These are phyloP conservation scores for Magnaporthales sp. DNA, from an alignment of 2,329 filamentous ascomycete genomes.

Conservation along the genomic window DNA sequence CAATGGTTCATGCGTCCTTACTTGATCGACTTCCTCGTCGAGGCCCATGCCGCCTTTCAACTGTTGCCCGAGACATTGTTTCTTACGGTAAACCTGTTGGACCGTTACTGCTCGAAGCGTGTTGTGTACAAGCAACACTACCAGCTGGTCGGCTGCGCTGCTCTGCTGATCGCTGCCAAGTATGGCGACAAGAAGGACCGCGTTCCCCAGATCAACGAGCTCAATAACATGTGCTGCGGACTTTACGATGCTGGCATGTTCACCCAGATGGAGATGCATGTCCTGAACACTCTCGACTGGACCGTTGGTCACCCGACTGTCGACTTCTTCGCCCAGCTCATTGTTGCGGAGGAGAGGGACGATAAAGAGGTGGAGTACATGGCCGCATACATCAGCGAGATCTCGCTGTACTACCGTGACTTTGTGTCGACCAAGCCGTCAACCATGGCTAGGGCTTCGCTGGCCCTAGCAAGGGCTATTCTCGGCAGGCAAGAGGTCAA, in stretches of 20 bases:
- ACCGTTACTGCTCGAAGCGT: slow-evolving; percentile 94
- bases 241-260: slow-evolving; percentile 99
- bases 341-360: slow-evolving; percentile 68
- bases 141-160: slow-evolving; percentile 92
- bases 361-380: slow-evolving; percentile 90
- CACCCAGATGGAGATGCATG: slow-evolving; percentile 99
- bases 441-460: slow-evolving; percentile 77
- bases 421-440: slow-evolving; percentile 91
- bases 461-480: slow-evolving; percentile 81
- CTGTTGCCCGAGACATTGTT: slow-evolving; percentile 93
- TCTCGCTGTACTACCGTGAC: slow-evolving; percentile 91
- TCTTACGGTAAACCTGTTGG: slow-evolving; percentile 90
- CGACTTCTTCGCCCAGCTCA: slow-evolving; percentile 85
- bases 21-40: slow-evolving; percentile 95
- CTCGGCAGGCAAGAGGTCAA: slow-evolving; percentile 70
- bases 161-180: slow-evolving; percentile 93
- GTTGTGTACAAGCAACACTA: slow-evolving; percentile 99
- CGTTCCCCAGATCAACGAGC: slow-evolving; percentile 92
- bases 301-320: slow-evolving; percentile 92
- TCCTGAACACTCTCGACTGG: slow-evolving; percentile 95
- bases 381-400: slow-evolving; percentile 89
- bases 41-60: slow-evolving; percentile 87
- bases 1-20: slow-evolving; percentile 98
- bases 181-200: slow-evolving; percentile 98
- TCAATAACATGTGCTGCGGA: slow-evolving; percentile 98